Evolutionary conservation across 495 filamentous ascomycete genomes (phyloP), one percentile per base, ranked within the genome.

Genomic region (Daldinia loculata): DNA sequence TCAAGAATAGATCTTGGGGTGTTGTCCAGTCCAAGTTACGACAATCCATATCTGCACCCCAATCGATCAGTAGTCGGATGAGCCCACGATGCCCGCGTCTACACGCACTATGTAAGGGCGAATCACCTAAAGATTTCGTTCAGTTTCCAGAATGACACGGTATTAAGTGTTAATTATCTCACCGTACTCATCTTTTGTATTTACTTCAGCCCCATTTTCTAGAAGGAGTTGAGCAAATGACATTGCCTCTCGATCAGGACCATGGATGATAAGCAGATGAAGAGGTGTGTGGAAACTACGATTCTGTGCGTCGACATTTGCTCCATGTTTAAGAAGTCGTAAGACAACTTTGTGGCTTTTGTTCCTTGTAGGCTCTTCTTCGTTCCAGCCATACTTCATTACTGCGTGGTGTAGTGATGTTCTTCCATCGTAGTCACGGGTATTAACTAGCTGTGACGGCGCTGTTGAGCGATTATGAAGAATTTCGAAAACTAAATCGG

Each of bases 21-120:
- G 43, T 48, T 3, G 43, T 48, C 43, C 43, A 48, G 17, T 48
- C 43, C 4, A 48, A 24, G 43, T 48, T 48, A 9, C 43, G 43
- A 24, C 43, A 48, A 48, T 48, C 43, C 43, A 48, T 48, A 24
- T 48, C 43, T 24, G 43, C 43, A 11, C 43, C 43, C 43, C 43
- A 48, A 48, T 48, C 43, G 43, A 48, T 12, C 9, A 48, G 3
- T 19, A 48, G 43, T 24, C 9, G 43, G 9, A 48, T 48, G 17
- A 48, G 19, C 8, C 0, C 19, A 24, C n/a, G 19, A 3, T 48
- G 2, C 19, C 43, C 43, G 4, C 43, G 43, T 12, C 43, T 48
- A 48, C 43, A 48, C 8, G 43, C 43, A 24, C 43, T 48, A 22
- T 48, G 43, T 12, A 48, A 24, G 19, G 43, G 43, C 17, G 43